Percentiles rank a stretch among this genome's conserved stretches.
These are phyloP conservation scores for Verbena officinalis DNA, from an alignment of 257 asterid species.

Conservation along the genomic window DNA sequence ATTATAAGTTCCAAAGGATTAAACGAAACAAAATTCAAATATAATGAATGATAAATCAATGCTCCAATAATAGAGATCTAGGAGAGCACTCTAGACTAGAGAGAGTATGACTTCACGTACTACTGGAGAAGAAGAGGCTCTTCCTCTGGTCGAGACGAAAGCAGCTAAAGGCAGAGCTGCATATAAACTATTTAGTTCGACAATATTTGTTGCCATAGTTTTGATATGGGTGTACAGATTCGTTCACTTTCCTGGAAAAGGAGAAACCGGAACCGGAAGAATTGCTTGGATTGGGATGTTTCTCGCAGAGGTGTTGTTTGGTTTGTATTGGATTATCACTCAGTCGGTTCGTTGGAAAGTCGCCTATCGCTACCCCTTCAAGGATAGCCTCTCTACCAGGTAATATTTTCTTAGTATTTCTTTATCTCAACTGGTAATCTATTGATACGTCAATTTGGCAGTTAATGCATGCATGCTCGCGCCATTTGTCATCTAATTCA, in stretches of 20 bases:
- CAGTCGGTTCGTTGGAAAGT: constrained; percentile 63
- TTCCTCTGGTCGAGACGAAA: constrained; percentile 58
- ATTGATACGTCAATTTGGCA: too few species aligned
- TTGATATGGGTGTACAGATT: constrained; percentile 51
- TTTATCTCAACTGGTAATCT: too few species aligned
- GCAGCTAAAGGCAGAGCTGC: constrained; percentile 37
- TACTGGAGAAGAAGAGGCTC: constrained; percentile 5
- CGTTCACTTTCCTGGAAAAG: constrained; percentile 40
- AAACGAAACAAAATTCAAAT: too few species aligned
- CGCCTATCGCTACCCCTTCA: constrained; percentile 50
- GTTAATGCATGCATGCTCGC: too few species aligned
- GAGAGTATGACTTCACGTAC: background rate
- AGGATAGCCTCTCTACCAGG: constrained; percentile 53
- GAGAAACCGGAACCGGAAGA: constrained; percentile 45
- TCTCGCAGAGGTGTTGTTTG: constrained; percentile 49
- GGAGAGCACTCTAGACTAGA: too few species aligned
- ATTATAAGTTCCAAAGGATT: too few species aligned
- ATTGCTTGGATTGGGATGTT: constrained; percentile 58
- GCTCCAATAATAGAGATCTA: too few species aligned
- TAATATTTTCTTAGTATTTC: constrained; percentile 4
- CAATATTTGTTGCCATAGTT: constrained; percentile 39
- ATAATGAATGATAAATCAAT: too few species aligned
- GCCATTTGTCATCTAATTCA: too few species aligned
- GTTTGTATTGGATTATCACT: constrained; percentile 68
- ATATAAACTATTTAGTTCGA: constrained; percentile 31